A percentile compares a stretch with the other conserved stretches of the same genome.
These are phyloP conservation scores for Calonectria hawksworthii DNA, from an alignment of 2,329 filamentous ascomycete species.

Conservation along the genomic window DNA sequence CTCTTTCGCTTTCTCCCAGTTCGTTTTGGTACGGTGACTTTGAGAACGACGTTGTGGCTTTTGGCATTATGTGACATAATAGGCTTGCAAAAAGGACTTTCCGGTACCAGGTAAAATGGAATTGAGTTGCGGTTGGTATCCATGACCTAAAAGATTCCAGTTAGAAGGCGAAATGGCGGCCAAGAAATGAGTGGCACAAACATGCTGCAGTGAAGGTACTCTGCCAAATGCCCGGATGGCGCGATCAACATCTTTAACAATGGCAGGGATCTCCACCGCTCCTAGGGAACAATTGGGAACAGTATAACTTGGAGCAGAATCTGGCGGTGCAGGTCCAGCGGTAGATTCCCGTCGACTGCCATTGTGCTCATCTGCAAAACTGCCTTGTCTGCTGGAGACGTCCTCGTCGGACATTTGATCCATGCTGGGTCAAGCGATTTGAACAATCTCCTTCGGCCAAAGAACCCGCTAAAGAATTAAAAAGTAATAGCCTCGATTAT, in stretches of 20 bases:
- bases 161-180: neutral
- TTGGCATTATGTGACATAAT: slow-evolving; percentile 81
- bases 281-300: slow-evolving; percentile 53
- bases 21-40: slow-evolving; percentile 86
- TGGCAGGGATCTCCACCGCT: slow-evolving; percentile 60
- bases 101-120: slow-evolving; percentile 82
- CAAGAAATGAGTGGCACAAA: slow-evolving; percentile 40
- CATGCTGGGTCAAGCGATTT: neutral
- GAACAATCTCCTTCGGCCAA: neutral
- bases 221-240: slow-evolving; percentile 59
- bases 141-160: slow-evolving; percentile 56
- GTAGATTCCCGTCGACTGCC: slow-evolving; percentile 12
- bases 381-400: slow-evolving; percentile 33
- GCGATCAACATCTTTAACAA: slow-evolving; percentile 60
- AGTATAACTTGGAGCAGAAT: slow-evolving; percentile 51
- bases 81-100: slow-evolving; percentile 84
- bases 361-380: slow-evolving; percentile 32
- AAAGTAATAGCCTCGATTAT: neutral
- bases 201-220: slow-evolving; percentile 54
- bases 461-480: neutral
- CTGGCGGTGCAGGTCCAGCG: slow-evolving; percentile 21
- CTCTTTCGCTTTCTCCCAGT: slow-evolving; percentile 89
- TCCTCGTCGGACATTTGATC: slow-evolving; percentile 34
- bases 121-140: slow-evolving; percentile 65
- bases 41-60: slow-evolving; percentile 88